Conservation (phyloP, 1,139 yeast genomes). For the Tardiomyces depauwii region DNA sequence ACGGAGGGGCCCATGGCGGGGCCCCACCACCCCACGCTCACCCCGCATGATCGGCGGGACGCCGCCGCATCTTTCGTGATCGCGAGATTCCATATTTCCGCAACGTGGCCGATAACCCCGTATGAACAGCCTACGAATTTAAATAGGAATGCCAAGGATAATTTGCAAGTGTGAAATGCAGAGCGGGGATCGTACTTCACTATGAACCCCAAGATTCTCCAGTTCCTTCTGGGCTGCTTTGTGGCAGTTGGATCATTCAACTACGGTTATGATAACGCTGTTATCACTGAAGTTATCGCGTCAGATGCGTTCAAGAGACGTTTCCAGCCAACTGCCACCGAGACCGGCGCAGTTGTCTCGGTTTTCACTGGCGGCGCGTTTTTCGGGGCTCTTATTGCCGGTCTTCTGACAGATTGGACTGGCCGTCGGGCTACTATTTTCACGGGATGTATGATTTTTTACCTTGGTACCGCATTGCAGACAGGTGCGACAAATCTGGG, state of each 20-base stretch:
- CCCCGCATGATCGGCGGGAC: no score
- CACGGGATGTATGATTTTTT: not conserved
- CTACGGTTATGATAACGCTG: constrained; percentile 22
- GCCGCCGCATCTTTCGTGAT: no score
- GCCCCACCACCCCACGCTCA: no score
- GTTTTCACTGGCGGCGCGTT: constrained; percentile 26
- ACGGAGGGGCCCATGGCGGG: no score
- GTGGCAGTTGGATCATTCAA: constrained; percentile 24
- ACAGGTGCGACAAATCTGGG: not conserved
- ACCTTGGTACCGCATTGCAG: not conserved
- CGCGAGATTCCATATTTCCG: no score
- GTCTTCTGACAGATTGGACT: constrained; percentile 9
- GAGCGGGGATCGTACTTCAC: not conserved
- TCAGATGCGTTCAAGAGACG: constrained; percentile 15
- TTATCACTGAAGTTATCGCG: constrained; percentile 23
- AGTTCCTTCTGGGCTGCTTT: constrained; percentile 23
- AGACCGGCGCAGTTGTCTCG: constrained; percentile 22
- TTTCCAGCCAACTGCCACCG: constrained; percentile 17
- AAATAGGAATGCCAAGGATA: no score
- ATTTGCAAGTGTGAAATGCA: no score
- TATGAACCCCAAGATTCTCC: constrained; percentile 4
- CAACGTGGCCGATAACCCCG: no score
- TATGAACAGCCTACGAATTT: no score
- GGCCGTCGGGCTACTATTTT: constrained; percentile 15
- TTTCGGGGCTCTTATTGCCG: constrained; percentile 21